A percentile compares a stretch with the other conserved stretches of the same genome.
These are phyloP conservation scores for Solanum piurae DNA, from an alignment of 257 asterid species.

Conservation along the genomic window DNA sequence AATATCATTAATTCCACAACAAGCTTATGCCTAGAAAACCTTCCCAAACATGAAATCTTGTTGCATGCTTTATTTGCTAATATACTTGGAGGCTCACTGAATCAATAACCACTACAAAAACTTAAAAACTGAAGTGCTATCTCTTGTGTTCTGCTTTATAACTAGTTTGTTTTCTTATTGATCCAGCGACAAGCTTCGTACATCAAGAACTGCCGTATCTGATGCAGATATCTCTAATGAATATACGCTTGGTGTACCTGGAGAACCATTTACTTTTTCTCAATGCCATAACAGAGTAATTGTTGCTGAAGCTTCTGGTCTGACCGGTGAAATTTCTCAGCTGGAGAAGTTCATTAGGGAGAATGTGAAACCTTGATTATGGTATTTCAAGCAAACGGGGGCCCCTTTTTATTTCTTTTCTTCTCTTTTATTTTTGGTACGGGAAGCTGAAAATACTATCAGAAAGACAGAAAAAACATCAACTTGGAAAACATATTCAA, in stretches of 20 bases:
- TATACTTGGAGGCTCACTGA: neutral
- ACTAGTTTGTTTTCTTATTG: neutral
- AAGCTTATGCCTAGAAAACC: neutral
- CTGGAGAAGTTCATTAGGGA: conserved; percentile 70
- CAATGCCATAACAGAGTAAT: conserved; percentile 67
- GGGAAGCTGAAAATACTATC: neutral
- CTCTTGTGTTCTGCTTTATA: neutral
- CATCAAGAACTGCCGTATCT: conserved; percentile 76
- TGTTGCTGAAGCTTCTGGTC: conserved; percentile 73
- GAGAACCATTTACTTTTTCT: conserved; percentile 63
- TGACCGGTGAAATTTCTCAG: conserved; percentile 46
- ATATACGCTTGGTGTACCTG: conserved; percentile 54
- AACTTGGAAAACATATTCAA: neutral
- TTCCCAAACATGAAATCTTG: neutral
- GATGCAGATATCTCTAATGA: conserved; percentile 68
- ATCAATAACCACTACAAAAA: neutral
- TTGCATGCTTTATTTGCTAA: neutral
- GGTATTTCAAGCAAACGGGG: neutral
- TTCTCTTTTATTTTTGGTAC: neutral
- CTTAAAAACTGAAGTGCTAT: neutral
- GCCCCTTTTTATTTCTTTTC: neutral
- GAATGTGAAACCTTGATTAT: conserved; percentile 33
- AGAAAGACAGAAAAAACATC: neutral
- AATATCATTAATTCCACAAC: neutral
- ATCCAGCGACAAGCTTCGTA: conserved; percentile 76